Evolutionary conservation across 306 rosid species (phyloP).

Genomic region (Cicer pinnatifidum): DNA sequence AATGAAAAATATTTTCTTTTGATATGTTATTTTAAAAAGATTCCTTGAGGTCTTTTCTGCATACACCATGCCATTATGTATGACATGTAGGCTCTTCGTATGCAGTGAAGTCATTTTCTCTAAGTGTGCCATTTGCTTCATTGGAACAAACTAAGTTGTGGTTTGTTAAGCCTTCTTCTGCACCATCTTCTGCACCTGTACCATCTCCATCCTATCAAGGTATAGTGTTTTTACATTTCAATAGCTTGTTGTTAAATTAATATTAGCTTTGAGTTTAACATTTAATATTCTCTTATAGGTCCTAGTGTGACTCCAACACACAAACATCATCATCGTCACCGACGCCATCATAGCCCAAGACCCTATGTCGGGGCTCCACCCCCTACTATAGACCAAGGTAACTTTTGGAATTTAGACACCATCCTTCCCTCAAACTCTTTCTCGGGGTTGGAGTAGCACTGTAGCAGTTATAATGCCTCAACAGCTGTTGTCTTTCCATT

Average conservation of each 20-base stretch:
- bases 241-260: conserved; percentile 9
- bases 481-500: conserved; percentile 3
- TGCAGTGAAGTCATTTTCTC: conserved; percentile 70
- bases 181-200: conserved; percentile 55
- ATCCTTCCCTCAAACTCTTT: neutral
- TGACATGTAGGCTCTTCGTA: conserved; percentile 31
- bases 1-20: conserved; percentile 3
- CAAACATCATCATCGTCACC: conserved; percentile 48
- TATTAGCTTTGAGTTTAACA: conserved; percentile 3
- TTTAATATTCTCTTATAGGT: conserved; percentile 55
- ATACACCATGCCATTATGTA: conserved; percentile 7
- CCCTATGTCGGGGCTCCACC: conserved; percentile 66
- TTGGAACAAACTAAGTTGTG: conserved; percentile 50
- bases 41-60: conserved; percentile 6
- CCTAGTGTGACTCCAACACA: conserved; percentile 51
- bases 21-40: conserved; percentile 12
- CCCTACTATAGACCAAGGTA: conserved; percentile 78
- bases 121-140: conserved; percentile 56
- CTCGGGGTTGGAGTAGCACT: neutral
- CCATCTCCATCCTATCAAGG: conserved; percentile 79
- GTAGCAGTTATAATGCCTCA: conserved; percentile 26
- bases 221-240: conserved; percentile 31
- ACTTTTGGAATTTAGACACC: conserved; percentile 32
- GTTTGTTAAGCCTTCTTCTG: conserved; percentile 54
- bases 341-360: conserved; percentile 54